Evolutionary conservation across 1,284 basidiomycete species (phyloP).

Genomic region (Fomitopsis schrenkii): DNA sequence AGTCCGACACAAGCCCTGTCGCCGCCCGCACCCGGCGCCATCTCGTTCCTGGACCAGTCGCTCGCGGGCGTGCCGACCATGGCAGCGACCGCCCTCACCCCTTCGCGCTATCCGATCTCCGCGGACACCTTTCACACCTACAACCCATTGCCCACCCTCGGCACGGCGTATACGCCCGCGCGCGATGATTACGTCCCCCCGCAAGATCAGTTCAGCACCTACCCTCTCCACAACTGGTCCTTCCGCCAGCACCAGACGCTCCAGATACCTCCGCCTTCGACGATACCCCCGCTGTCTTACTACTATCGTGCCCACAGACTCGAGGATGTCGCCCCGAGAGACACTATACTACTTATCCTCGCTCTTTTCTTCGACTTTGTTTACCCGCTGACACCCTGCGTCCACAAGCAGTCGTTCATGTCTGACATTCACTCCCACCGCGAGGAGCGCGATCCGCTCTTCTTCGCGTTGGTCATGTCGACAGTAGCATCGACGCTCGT

Average conservation of each 20-base stretch:
- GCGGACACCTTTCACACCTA: constrained; percentile 61
- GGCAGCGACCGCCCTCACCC: constrained; percentile 45
- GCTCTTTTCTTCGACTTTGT: constrained; percentile 87
- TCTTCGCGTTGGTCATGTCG: constrained; percentile 84
- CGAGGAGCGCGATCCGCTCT: constrained; percentile 82
- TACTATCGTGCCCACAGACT: constrained; percentile 67
- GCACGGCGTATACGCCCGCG: constrained; percentile 29
- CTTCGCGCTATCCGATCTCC: constrained; percentile 67
- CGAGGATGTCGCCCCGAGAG: constrained; percentile 72
- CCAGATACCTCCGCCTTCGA: constrained; percentile 43
- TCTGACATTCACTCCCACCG: constrained; percentile 71
- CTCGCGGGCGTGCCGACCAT: constrained; percentile 38
- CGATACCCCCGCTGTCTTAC: constrained; percentile 64
- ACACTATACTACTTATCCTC: constrained; percentile 75
- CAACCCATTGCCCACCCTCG: constrained; percentile 36
- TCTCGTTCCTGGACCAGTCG: constrained; percentile 51
- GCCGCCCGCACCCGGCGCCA: constrained; percentile 34
- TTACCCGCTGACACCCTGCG: constrained; percentile 79
- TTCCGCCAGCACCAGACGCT: constrained; percentile 59
- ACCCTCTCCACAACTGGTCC: constrained; percentile 67
- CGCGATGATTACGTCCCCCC: constrained; percentile 35
- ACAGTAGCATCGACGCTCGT: constrained; percentile 81
- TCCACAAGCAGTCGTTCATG: constrained; percentile 84
- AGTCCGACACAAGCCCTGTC: constrained; percentile 49
- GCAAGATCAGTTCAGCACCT: constrained; percentile 53